Evolutionary conservation across 164 flowering plant species (phyloP), one percentile per base, ranked within the genome.

Genomic region (Sedum album): DNA sequence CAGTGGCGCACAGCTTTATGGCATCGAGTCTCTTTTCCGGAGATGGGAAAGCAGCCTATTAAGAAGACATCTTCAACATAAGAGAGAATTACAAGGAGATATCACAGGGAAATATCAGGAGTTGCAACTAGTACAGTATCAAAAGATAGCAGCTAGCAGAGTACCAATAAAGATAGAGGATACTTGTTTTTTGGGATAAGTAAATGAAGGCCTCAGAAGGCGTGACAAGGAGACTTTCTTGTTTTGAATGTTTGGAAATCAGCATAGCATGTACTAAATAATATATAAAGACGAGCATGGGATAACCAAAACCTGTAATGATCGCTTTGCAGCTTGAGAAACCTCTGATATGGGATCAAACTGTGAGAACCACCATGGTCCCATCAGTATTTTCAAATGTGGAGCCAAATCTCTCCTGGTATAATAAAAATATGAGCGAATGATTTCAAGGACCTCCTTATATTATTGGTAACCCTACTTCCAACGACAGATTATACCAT

Each of bases 291-390:
- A 31, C 53, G 25, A 14, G 10, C 25, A 53, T 44, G 15, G n/a
- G 41, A 35, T 10, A 1, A 42, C 13, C 21, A 21, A 28, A 72
- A 93, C 98, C 97, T 94, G 92, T 25, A 91, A 86, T 65, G 97
- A 91, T 30, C 73, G 74, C 73, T 84, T 90, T 67, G 99, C 97
- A 66, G 92, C 88, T 71, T 84, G 88, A 72, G 97, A 85, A 79
- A 89, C 93, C 77, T 94, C 97, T 77, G 84, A 73, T 77, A 77
- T 79, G 31, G 93, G 83, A 80, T 94, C 99, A 80, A 94, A 94
- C 73, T 91, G 97, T 65, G 99, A 87, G 74, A 88, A 83, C 99
- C 99, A 94, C 99, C 99, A 94, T 0, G 99, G 93, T 65, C 99
- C 99, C 90, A 91, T 88, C 78, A 94, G 79, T 74, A 89, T 82